Evolutionary conservation across 2,329 filamentous ascomycete genomes (phyloP).

Genomic region (Neonectria punicea): DNA sequence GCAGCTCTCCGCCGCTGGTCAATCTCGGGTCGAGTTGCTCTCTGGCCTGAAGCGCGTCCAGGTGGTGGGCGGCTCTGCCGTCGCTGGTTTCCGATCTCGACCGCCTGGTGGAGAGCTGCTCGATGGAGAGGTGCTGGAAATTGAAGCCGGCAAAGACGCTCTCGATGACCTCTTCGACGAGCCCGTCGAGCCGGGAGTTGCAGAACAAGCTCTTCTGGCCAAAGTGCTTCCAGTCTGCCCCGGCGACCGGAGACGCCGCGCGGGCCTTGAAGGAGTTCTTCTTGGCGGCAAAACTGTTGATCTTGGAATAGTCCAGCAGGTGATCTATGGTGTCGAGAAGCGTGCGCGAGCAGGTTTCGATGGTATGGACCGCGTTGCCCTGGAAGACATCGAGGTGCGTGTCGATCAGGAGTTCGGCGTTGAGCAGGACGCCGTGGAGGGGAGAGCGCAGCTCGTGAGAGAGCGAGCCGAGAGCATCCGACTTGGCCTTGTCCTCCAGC

Average conservation of each 20-base stretch:
- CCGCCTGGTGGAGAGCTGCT: slow-evolving; percentile 29
- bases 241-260: background rate
- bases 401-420: slow-evolving; percentile 63
- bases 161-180: slow-evolving; percentile 60
- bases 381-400: slow-evolving; percentile 59
- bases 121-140: slow-evolving; percentile 45
- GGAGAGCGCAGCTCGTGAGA: slow-evolving; percentile 71
- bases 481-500: slow-evolving; percentile 59
- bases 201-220: slow-evolving; percentile 30
- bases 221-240: background rate
- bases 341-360: slow-evolving; percentile 62
- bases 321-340: slow-evolving; percentile 66
- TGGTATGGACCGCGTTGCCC: slow-evolving; percentile 57
- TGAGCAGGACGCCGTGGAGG: slow-evolving; percentile 68
- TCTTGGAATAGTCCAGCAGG: slow-evolving; percentile 65
- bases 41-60: slow-evolving; percentile 56
- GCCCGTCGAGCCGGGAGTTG: slow-evolving; percentile 49
- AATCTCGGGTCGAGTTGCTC: slow-evolving; percentile 31
- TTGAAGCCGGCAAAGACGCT: slow-evolving; percentile 59
- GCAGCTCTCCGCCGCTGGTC: background rate
- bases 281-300: slow-evolving; percentile 52
- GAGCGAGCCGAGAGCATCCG: slow-evolving; percentile 68
- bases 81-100: slow-evolving; percentile 17
- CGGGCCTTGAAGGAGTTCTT: slow-evolving; percentile 8
- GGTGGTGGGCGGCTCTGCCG: slow-evolving; percentile 31